Evolutionary conservation across 441 rosid genomes (phyloP).

Genomic region (Mallotus repandus): DNA sequence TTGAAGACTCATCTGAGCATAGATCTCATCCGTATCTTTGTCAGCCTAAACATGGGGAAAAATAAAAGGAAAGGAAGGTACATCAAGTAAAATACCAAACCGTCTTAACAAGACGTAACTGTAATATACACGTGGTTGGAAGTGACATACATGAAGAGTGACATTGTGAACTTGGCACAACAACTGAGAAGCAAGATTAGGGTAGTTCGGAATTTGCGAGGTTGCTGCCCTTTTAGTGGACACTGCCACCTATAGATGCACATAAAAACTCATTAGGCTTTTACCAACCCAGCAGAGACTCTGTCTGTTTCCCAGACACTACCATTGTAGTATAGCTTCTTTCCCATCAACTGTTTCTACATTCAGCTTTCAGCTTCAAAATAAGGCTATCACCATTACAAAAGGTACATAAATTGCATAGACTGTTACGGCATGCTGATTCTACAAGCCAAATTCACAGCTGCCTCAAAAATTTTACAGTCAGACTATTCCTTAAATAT

Average conservation of each 20-base stretch:
- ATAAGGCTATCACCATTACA: not conserved
- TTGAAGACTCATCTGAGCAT: constrained; percentile 96
- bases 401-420: not conserved
- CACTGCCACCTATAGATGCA: constrained; percentile 62
- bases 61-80: not conserved
- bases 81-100: not conserved
- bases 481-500: not conserved
- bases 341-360: not conserved
- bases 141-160: constrained; percentile 64
- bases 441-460: not conserved
- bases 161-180: constrained; percentile 97
- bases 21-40: constrained; percentile 88
- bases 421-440: not conserved
- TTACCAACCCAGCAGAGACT: not conserved
- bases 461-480: too few species aligned
- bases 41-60: constrained; percentile 58
- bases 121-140: not conserved
- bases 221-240: constrained; percentile 89
- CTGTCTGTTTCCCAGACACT: not conserved
- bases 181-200: constrained; percentile 87
- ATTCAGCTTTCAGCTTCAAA: constrained; percentile 1
- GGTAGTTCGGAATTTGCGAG: constrained; percentile 87
- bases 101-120: not conserved
- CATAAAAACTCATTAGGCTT: not conserved
- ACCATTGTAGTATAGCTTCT: not conserved